Evolutionary conservation across 2,329 filamentous ascomycete species (phyloP), one percentile per base, ranked within the genome.

Genomic region (Xylariaceae sp.): DNA sequence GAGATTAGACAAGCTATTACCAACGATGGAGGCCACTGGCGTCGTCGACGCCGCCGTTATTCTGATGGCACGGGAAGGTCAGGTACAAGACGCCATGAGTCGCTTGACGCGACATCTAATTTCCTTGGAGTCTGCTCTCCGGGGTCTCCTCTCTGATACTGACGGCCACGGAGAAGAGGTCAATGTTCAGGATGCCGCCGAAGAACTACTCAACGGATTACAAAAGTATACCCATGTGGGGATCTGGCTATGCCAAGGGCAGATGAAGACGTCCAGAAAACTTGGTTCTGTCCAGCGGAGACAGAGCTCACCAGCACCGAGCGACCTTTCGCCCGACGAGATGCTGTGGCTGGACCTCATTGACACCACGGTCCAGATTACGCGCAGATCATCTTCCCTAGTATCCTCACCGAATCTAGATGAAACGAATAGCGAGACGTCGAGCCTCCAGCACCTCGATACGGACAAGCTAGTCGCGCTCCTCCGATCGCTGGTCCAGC

Each of bases 31-130:
- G 63, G 79, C 85, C 48, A 89, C 83, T 32, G 90, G 90, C 1
- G 87, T 93, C 4, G 81, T 98, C 34, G 93, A 98, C 67, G 94
- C 90, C 4, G 91, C 89, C 1, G 87, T 98, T 6, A 81, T 95
- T 2, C 73, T 98, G 9, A 85, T 98, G 75, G 88, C 89, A 30
- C 80, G 88, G 44, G 89, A 96, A 59, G 93, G 94, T 0, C 81
- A 93, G 55, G 76, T 91, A 11, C 78, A 79, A 46, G 78, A 85
- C 53, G 93, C 89, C 4, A 95, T 98, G 85, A 76, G 82, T 42
- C 81, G 93, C 36, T 75, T 98, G 17, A 78, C 88, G n/a, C 78
- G 75, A 51, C 91, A 98, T 58, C 65, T 98, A 19, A 74, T 76
- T 29, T 90, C 85, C 1, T 72, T 98, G 1, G 85, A 94, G 60